Percentiles rank a stretch among this genome's conserved stretches.
phyloP scores from a whole-genome alignment of 208 protist species.

The Leishmania major region DNA sequence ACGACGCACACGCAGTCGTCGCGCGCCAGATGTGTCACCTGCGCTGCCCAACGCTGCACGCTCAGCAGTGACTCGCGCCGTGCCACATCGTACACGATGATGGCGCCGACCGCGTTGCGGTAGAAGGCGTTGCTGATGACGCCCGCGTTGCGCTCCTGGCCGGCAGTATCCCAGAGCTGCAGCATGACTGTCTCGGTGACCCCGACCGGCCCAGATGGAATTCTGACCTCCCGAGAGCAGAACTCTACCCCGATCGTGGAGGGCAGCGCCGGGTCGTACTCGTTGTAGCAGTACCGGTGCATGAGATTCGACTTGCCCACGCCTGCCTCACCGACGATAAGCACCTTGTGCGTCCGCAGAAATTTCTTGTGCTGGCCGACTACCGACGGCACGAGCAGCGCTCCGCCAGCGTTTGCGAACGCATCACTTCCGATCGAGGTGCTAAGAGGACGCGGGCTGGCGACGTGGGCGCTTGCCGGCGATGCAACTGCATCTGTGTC shows the following conservation, averaged over 20 bases:
- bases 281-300: slow-evolving; percentile 94
- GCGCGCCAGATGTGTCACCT: slow-evolving; percentile 32
- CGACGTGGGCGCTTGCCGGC: slow-evolving; percentile 8
- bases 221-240: slow-evolving; percentile 93
- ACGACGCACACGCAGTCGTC: slow-evolving; percentile 56
- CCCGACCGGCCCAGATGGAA: slow-evolving; percentile 44
- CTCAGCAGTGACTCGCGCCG: slow-evolving; percentile 39
- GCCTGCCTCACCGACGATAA: slow-evolving; percentile 94
- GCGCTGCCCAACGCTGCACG: slow-evolving; percentile 36
- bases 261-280: slow-evolving; percentile 85
- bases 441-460: slow-evolving; percentile 16
- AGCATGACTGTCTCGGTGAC: slow-evolving; percentile 58
- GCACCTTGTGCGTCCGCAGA: slow-evolving; percentile 95
- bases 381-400: slow-evolving; percentile 14
- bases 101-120: slow-evolving; percentile 46
- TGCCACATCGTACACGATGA: slow-evolving; percentile 59
- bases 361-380: slow-evolving; percentile 33
- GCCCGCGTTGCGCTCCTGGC: slow-evolving; percentile 42
- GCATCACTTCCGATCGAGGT: background rate
- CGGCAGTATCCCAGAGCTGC: slow-evolving; percentile 80
- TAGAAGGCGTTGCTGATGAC: slow-evolving; percentile 54
- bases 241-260: slow-evolving; percentile 98
- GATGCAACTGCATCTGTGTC: background rate
- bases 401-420: background rate
- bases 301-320: slow-evolving; percentile 96